phyloP scores from a whole-genome alignment of 148 eudicot species.

The Camellia granthamiana region DNA sequence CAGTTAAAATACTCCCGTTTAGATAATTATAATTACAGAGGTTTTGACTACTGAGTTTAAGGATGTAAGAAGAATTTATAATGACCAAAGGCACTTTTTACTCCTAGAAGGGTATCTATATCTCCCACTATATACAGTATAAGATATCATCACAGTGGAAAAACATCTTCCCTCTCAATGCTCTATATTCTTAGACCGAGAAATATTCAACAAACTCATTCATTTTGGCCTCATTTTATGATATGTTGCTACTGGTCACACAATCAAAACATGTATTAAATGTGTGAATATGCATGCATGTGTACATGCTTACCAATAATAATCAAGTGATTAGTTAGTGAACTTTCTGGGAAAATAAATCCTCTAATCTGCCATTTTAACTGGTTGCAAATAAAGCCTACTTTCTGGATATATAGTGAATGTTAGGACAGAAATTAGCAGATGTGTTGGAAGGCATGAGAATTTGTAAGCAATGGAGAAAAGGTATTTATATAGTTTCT shows the following conservation, averaged over 20 bases:
- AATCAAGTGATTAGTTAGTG: no score
- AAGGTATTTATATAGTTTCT: not conserved
- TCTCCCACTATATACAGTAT: not conserved
- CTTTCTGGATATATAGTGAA: not conserved
- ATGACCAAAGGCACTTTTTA: not conserved
- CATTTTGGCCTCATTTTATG: no score
- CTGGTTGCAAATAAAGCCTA: not conserved
- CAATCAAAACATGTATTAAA: no score
- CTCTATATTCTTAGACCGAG: not conserved
- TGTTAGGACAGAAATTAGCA: not conserved
- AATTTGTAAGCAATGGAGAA: not conserved
- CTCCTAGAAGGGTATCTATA: not conserved
- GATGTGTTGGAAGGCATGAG: not conserved
- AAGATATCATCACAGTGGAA: not conserved
- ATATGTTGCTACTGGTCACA: no score
- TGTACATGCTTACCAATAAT: not conserved
- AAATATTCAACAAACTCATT: not conserved
- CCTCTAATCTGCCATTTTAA: not conserved
- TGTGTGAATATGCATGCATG: not conserved
- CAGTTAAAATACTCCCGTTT: not conserved
- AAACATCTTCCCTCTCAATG: not conserved
- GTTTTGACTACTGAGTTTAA: not conserved
- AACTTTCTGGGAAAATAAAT: no score
- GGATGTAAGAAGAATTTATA: not conserved
- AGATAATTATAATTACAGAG: not conserved